These are phyloP conservation scores for Acrocalymma vagum DNA, from an alignment of 2,329 filamentous ascomycete genomes.

Conservation along the genomic window DNA sequence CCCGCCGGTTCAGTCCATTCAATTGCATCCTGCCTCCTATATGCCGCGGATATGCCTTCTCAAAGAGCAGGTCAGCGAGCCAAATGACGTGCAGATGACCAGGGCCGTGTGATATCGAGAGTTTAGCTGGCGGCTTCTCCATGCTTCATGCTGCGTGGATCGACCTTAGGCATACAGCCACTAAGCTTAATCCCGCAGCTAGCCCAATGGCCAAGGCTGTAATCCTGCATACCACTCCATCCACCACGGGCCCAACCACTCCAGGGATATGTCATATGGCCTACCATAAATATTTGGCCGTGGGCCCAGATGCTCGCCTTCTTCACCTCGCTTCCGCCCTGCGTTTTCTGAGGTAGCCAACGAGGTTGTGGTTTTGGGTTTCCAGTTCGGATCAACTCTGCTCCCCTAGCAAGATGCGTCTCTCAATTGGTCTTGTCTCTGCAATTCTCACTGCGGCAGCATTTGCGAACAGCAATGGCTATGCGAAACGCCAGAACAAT, in stretches of 20 bases:
- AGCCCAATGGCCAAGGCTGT: constrained; percentile 25
- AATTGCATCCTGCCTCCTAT: too few relatives aligned
- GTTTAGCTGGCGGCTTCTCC: too few relatives aligned
- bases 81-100: too few relatives aligned
- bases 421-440: constrained; percentile 17
- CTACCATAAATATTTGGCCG: constrained; percentile 31
- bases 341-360: too few relatives aligned
- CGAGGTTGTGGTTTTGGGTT: neutral
- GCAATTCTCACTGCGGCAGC: constrained; percentile 17
- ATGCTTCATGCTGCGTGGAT: too few relatives aligned
- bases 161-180: constrained; percentile 35
- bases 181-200: constrained; percentile 33
- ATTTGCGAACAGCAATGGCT: constrained; percentile 16
- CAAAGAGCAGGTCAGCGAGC: too few relatives aligned
- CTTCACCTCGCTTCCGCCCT: neutral
- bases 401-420: constrained; percentile 24
- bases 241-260: constrained; percentile 18
- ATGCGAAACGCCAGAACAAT: constrained; percentile 31
- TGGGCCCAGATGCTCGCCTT: constrained; percentile 4
- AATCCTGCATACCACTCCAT: constrained; percentile 28
- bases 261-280: constrained; percentile 15
- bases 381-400: constrained; percentile 2
- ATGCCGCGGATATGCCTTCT: too few relatives aligned
- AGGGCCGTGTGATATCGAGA: too few relatives aligned
- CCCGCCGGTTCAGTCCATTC: too few relatives aligned